Evolutionary conservation across 257 asterid genomes (phyloP), one percentile per base, ranked within the genome.

Genomic region (Lycium barbarum): DNA sequence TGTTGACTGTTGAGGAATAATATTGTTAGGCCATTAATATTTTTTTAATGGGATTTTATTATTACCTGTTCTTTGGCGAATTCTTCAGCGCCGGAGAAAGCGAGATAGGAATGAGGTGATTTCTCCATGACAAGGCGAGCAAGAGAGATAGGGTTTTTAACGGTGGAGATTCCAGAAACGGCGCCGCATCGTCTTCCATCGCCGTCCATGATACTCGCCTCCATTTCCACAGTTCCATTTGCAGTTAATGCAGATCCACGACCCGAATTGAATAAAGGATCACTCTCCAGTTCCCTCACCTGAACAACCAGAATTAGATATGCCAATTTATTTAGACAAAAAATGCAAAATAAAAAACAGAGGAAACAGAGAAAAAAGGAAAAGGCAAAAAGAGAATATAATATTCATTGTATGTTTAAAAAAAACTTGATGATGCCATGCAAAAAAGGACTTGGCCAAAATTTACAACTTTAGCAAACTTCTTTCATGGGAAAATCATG

Each of bases 131-230:
- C 97, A 6, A 96, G 98, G 17, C 99, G 97, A 74, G 99, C 99
- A 4, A 96, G 99, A 6, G 99, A 96, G 18, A 95, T 63, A 4
- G 99, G 99, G 65, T 96, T 96, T 85, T 94, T 96, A 47, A 96
- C 98, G 43, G 92, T 92, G 83, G 97, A 91, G 80, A 96, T 15
- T 26, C 99, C 99, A 3, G 99, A 96, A 84, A 96, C 98, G 85
- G 99, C 98, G 62, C 99, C 99, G 91, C 99, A 96, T 72, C 98
- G 97, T 86, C 99, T 83, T 0, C 94, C 95, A 11, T 85, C 26
- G 10, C 99, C 99, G 68, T 96, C 98, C 98, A 96, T 96, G 86
- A 96, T 96, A 84, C 98, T 95, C 5, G 99, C 99, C 92, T 96
- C 99, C 99, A 96, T 96, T 94, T 96, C 99, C 86, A 90, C 99